Evolutionary conservation across 768 basidiomycete species (phyloP).

Genomic region (Amanita rubescens): DNA sequence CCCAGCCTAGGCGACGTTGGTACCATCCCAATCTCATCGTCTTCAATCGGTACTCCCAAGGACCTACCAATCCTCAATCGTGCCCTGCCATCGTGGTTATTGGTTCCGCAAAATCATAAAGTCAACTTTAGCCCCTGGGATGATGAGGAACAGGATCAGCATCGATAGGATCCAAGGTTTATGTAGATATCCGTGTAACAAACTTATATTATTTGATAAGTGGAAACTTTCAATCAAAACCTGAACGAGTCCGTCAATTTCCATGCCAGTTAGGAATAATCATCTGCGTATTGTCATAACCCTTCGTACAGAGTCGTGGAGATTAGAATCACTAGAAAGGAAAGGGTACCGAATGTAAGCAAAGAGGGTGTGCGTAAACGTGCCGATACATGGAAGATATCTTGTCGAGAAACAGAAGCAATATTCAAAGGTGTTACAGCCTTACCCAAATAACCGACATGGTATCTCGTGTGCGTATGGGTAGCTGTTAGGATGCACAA

Average conservation of each 20-base stretch:
- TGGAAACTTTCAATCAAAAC: not conserved
- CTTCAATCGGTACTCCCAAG: conserved; percentile 29
- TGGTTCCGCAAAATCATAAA: conserved; percentile 59
- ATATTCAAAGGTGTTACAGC: not conserved
- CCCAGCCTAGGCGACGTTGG: conserved; percentile 74
- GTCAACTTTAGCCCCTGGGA: conserved; percentile 80
- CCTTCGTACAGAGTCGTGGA: conserved; percentile 4
- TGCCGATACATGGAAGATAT: not conserved
- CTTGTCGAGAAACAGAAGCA: not conserved
- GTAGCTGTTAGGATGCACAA: not conserved
- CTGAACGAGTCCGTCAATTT: not conserved
- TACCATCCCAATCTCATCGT: conserved; percentile 59
- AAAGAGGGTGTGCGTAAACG: conserved; percentile 1
- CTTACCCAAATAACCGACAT: not conserved
- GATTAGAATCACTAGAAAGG: not conserved
- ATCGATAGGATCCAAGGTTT: conserved; percentile 8
- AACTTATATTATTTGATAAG: not conserved
- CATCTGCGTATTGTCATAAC: conserved; percentile 2
- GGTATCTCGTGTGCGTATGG: not conserved
- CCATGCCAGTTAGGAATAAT: not conserved
- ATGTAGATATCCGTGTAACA: conserved; percentile 8
- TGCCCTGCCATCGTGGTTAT: conserved; percentile 57
- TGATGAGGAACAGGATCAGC: conserved; percentile 46
- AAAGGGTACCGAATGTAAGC: not conserved
- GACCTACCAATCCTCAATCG: conserved; percentile 21